Evolutionary conservation across 2,329 filamentous ascomycete genomes (phyloP), one percentile per base, ranked within the genome.

Genomic region (Ophiostoma ips): DNA sequence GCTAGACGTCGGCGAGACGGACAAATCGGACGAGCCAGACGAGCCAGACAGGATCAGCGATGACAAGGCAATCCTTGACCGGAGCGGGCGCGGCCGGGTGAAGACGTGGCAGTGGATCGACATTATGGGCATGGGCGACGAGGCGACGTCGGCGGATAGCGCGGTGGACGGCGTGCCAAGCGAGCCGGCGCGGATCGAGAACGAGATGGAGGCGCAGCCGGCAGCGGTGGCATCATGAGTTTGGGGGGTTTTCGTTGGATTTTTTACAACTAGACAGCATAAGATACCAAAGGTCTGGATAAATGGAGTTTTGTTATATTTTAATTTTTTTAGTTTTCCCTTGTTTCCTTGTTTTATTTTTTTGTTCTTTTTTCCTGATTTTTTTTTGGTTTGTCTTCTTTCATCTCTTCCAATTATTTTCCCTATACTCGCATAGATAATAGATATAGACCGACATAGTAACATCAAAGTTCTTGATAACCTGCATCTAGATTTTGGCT

Each of bases 91-190:
- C 55, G 46, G 55, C 38, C 7, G 10, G 1, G 67, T 78, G 8
- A 66, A 68, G 3, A 63, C 66, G 49, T 79, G 76, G 76, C 60
- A 63, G 38, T 75, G 69, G 69, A 69, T 79, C 53, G 70, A 77
- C 46, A 64, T 71, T 18, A 66, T 75, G 3, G 74, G 73, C 8
- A 63, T 76, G 54, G 75, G 69, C 24, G 56, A 56, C 10, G 54
- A 61, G 9, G 58, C 57, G 3, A 38, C 31, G 43, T 45, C 43
- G 16, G 28, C 43, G 2, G 28, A 31, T n/a, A 31, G 28, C 30
- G 21, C 15, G 55, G 53, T 41, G 55, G 47, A n/a, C 5, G 35
- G 15, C 18, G 13, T 19, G 45, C 55, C 4, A 53, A 49, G 16
- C 55, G 56, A 53, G 31, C 54, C 30, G 53, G 56, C 38, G 18